Conservation (phyloP, 305 asterid species). For the Fraxinus paxiana region DNA sequence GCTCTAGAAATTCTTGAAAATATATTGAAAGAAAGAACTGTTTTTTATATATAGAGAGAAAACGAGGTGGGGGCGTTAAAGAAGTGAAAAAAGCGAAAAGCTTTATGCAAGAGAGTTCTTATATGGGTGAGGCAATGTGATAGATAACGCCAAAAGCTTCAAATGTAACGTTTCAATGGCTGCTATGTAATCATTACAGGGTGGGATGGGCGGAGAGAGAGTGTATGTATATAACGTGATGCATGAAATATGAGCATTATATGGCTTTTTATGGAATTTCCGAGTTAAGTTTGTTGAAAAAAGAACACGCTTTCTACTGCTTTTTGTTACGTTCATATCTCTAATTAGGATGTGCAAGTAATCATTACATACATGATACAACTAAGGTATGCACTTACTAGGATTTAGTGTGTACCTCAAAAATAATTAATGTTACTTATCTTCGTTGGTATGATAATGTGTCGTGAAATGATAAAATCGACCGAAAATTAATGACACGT, state of each 20-base stretch:
- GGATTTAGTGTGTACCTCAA: background rate
- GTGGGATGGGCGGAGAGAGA: background rate
- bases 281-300: slow-evolving; percentile 31
- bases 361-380: slow-evolving; percentile 30
- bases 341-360: slow-evolving; percentile 32
- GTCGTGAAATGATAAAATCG: background rate
- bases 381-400: background rate
- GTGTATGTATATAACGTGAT: background rate
- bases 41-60: background rate
- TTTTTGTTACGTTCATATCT: slow-evolving; percentile 26
- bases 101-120: slow-evolving; percentile 33
- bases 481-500: background rate
- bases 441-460: too few species aligned
- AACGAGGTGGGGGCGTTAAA: slow-evolving; percentile 8
- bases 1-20: background rate
- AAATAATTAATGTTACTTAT: background rate
- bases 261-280: slow-evolving; percentile 1
- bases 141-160: slow-evolving; percentile 29
- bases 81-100: slow-evolving; percentile 36
- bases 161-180: slow-evolving; percentile 32
- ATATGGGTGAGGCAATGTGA: slow-evolving; percentile 20
- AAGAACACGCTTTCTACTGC: slow-evolving; percentile 21
- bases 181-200: background rate
- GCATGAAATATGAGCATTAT: background rate
- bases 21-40: background rate